Conservation (phyloP, 2,329 filamentous ascomycete genomes). For the Botrytis pseudocinerea region DNA sequence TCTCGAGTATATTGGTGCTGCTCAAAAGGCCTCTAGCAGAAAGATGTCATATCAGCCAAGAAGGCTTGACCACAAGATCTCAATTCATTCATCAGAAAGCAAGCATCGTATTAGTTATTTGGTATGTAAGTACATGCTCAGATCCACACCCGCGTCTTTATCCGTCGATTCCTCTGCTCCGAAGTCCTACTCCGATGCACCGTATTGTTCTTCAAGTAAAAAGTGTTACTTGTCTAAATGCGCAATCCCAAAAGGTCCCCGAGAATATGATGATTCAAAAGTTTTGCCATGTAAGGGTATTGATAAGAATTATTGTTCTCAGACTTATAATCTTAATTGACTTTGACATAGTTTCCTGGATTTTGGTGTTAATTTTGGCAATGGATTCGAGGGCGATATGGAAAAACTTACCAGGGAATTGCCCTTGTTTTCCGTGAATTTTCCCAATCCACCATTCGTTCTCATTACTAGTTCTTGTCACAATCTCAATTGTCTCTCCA, state of each 20-base stretch:
- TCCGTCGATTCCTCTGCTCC: conserved; percentile 2
- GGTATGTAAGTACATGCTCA: conserved; percentile 20
- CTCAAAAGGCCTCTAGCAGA: not conserved
- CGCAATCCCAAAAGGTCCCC: conserved; percentile 2
- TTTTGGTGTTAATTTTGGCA: conserved; percentile 26
- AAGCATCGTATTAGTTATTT: conserved; percentile 22
- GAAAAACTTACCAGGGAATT: conserved; percentile 79
- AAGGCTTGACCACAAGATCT: not conserved
- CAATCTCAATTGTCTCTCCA: conserved; percentile 87
- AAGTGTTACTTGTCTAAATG: not conserved
- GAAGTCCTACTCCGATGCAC: conserved; percentile 6
- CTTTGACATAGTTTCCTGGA: conserved; percentile 53
- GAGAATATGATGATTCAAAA: conserved; percentile 15
- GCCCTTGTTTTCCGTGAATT: conserved; percentile 75
- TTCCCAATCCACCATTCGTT: conserved; percentile 98
- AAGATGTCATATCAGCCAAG: not conserved
- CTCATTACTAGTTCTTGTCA: conserved; percentile 78
- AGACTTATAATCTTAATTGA: conserved; percentile 37
- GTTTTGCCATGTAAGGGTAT: conserved; percentile 13
- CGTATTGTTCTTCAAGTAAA: not conserved
- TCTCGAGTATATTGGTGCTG: not conserved
- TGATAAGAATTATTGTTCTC: conserved; percentile 6
- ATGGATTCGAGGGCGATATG: not conserved
- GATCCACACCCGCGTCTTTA: not conserved
- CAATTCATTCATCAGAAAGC: conserved; percentile 8